A percentile compares a stretch with the other conserved stretches of the same genome.
phyloP scores from a whole-genome alignment of 148 eudicot genomes.

The Spergularia marina region DNA sequence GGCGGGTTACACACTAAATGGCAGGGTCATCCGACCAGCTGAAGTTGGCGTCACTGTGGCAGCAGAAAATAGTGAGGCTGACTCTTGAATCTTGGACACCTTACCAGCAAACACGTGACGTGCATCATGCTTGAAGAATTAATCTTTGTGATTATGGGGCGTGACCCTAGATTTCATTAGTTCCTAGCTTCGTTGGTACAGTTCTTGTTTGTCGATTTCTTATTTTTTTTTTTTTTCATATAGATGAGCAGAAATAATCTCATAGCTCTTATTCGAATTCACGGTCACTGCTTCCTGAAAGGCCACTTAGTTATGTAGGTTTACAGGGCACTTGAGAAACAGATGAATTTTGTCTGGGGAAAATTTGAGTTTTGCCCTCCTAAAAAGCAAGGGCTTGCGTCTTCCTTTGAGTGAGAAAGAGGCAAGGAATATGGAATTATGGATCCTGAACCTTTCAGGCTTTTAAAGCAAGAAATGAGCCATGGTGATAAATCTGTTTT shows the following conservation, averaged over 20 bases:
- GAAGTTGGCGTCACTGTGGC: slow-evolving; percentile 90
- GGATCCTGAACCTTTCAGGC: no score
- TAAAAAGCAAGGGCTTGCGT: no score
- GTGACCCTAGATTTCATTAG: slow-evolving; percentile 7
- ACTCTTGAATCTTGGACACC: slow-evolving; percentile 28
- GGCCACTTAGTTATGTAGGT: not conserved
- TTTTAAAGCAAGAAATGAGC: no score
- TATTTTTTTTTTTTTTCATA: slow-evolving; percentile 13
- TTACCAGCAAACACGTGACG: not conserved
- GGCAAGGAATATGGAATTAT: no score
- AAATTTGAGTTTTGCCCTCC: no score
- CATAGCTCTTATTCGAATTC: not conserved
- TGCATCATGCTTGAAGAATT: not conserved
- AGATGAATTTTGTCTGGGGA: no score
- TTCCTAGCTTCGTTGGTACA: slow-evolving; percentile 11
- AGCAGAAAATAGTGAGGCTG: slow-evolving; percentile 35
- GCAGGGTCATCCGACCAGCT: slow-evolving; percentile 86
- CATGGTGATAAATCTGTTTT: no score
- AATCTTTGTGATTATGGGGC: slow-evolving; percentile 10
- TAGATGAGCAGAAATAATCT: slow-evolving; percentile 4
- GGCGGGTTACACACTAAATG: slow-evolving; percentile 77
- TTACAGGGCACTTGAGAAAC: not conserved
- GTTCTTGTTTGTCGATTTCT: not conserved
- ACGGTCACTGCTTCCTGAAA: not conserved
- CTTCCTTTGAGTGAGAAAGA: not conserved